phyloP scores from a whole-genome alignment of 2,329 filamentous ascomycete genomes.

The Zasmidium cellare region DNA sequence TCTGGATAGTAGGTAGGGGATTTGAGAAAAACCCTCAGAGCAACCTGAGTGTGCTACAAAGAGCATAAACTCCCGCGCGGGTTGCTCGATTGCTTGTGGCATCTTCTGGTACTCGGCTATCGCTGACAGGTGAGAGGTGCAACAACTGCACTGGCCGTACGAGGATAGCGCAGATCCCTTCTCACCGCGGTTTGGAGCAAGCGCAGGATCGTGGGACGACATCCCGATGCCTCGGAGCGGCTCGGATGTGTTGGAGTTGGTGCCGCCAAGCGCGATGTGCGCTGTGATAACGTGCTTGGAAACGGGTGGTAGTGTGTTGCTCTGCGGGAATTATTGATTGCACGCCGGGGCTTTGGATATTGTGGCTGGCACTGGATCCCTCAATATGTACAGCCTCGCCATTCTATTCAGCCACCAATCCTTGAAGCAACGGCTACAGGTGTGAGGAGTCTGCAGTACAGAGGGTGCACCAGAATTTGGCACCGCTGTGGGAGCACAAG shows the following conservation, averaged over 20 bases:
- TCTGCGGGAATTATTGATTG: too few relatives aligned
- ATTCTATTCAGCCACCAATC: too few relatives aligned
- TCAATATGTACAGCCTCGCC: too few relatives aligned
- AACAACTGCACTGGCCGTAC: background rate
- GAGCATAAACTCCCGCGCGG: background rate
- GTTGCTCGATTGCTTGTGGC: background rate
- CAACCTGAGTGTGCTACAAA: background rate
- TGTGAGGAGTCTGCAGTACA: background rate
- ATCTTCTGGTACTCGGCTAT: too few relatives aligned
- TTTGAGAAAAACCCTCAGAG: background rate
- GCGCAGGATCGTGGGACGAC: background rate
- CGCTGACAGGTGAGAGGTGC: too few relatives aligned
- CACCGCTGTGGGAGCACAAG: background rate
- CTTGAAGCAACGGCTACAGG: too few relatives aligned
- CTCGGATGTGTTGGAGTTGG: background rate
- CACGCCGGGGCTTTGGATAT: too few relatives aligned
- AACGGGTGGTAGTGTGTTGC: background rate
- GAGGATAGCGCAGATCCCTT: background rate
- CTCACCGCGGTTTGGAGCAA: background rate
- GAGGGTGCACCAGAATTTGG: background rate
- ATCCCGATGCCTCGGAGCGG: background rate
- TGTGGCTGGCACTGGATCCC: too few relatives aligned
- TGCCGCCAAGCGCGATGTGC: background rate
- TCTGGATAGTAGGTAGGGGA: background rate
- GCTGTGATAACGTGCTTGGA: background rate